Evolutionary conservation across 176 grass and related monocot species (phyloP).

Genomic region (Oryza meyeriana): DNA sequence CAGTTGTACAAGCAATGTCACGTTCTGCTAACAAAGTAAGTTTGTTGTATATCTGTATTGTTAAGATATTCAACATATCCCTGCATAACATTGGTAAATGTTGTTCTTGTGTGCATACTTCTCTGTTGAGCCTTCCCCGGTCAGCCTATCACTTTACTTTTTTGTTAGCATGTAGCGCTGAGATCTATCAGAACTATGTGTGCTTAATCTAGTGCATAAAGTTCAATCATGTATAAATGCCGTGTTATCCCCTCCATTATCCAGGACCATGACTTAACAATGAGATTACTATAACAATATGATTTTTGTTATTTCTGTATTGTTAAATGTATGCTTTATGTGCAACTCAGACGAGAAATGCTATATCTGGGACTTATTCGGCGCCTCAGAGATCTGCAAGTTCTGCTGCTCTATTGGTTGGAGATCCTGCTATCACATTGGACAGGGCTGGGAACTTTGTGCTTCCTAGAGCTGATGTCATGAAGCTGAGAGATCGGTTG

Average conservation of each 20-base stretch:
- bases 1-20: slow-evolving; percentile 93
- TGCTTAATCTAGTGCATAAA: slow-evolving; percentile 8
- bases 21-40: slow-evolving; percentile 92
- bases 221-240: slow-evolving; percentile 2
- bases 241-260: background rate
- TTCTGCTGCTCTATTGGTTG: slow-evolving; percentile 97
- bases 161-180: slow-evolving; percentile 17
- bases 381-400: slow-evolving; percentile 96
- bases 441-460: slow-evolving; percentile 99
- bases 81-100: background rate
- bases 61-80: slow-evolving; percentile 15
- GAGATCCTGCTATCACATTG: slow-evolving; percentile 83
- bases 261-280: slow-evolving; percentile 7
- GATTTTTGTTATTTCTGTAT: slow-evolving; percentile 27
- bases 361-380: slow-evolving; percentile 96
- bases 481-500: slow-evolving; percentile 94
- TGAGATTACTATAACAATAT: background rate
- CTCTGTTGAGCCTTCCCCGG: slow-evolving; percentile 13
- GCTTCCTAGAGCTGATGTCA: slow-evolving; percentile 96
- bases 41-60: slow-evolving; percentile 3
- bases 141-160: background rate
- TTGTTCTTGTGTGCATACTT: slow-evolving; percentile 10
- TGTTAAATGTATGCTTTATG: slow-evolving; percentile 32
- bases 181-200: slow-evolving; percentile 21
- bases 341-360: slow-evolving; percentile 84